Base-by-base conservation (phyloP, 208 protist genomes). In the Sergeia podlipaevii region DNA sequence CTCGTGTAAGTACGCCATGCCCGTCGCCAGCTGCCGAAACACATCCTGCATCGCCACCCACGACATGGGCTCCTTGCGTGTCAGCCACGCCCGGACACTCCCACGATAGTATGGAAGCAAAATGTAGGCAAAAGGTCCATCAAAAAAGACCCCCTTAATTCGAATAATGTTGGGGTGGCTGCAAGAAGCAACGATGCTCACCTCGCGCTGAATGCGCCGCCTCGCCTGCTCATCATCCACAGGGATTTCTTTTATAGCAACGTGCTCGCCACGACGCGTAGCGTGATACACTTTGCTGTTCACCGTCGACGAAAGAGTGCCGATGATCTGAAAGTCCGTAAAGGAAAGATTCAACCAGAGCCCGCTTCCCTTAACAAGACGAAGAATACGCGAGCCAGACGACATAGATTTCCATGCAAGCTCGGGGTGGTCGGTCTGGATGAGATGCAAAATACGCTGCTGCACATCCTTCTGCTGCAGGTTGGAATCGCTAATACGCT, bases 231-330 rank as follows among this genome's bases (percentile, higher is more conserved):
- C 75, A 33, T 70, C 63, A 18, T 88, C 74, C 38, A 88, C 55
- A 3, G 75, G 33, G 10, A 89, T 66, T 49, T 89, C 76, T 61
- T 89, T 89, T 18, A 89, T 39, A 5, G 77, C 80, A 29, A 84
- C 56, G 58, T 82, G 59, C 52, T 89, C 77, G 50, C 80, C 80
- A 17, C 70, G 65, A 6, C 58, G 59, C 23, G 62, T 32, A 3
- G 73, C 76, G 62, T 81, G 80, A 63, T 81, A 89, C 21, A 89
- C 77, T 39, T 84, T 89, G 65, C 76, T 82, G 68, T 81, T 89
- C 17, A 68, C 69, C 1, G 77, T 85, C 15, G 73, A 79, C 24
- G 70, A 75, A 36, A 85, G 51, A 8, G 66, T 81, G 3, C 65
- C 62, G 15, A 77, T 21, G 27, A 89, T 68, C 52, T 81, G 70